phyloP scores from a whole-genome alignment of 2,329 filamentous ascomycete genomes.

The Aureobasidium lini region DNA sequence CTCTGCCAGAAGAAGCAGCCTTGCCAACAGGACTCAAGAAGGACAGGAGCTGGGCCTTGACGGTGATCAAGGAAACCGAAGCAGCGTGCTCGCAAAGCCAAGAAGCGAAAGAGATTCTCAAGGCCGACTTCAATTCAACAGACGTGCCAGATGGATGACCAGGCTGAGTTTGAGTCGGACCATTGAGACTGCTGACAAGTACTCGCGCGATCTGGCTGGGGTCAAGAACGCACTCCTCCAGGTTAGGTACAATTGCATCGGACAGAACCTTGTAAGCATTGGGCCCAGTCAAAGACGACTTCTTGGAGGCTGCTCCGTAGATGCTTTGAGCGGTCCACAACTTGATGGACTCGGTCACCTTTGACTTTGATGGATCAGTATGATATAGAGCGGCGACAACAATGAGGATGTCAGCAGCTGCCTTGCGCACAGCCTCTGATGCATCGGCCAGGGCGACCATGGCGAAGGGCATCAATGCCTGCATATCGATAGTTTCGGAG shows the following conservation, averaged over 20 bases:
- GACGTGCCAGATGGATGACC: constrained; percentile 19
- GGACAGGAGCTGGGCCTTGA: constrained; percentile 66
- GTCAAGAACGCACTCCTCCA: constrained; percentile 85
- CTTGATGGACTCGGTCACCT: constrained; percentile 22
- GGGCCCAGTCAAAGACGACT: constrained; percentile 50
- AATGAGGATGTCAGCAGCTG: constrained; percentile 61
- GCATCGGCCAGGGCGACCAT: constrained; percentile 67
- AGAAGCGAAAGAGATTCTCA: constrained; percentile 57
- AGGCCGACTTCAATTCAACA: constrained; percentile 53
- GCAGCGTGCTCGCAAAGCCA: constrained; percentile 69
- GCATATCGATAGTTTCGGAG: constrained; percentile 55
- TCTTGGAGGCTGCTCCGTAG: constrained; percentile 51
- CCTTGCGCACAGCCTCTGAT: constrained; percentile 66
- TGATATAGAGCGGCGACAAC: constrained; percentile 46
- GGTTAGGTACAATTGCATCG: constrained; percentile 59
- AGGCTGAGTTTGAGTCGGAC: constrained; percentile 26
- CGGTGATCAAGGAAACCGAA: constrained; percentile 57
- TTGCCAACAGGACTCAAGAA: constrained; percentile 66
- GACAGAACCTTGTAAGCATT: constrained; percentile 56
- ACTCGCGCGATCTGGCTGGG: constrained; percentile 59
- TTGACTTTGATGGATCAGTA: constrained; percentile 23
- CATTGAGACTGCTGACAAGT: constrained; percentile 54
- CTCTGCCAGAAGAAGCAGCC: constrained; percentile 63
- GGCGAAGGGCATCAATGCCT: constrained; percentile 75
- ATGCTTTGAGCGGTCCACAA: constrained; percentile 57